Evolutionary conservation across 1,284 basidiomycete species (phyloP).

Genomic region (Ganoderma meredithae): DNA sequence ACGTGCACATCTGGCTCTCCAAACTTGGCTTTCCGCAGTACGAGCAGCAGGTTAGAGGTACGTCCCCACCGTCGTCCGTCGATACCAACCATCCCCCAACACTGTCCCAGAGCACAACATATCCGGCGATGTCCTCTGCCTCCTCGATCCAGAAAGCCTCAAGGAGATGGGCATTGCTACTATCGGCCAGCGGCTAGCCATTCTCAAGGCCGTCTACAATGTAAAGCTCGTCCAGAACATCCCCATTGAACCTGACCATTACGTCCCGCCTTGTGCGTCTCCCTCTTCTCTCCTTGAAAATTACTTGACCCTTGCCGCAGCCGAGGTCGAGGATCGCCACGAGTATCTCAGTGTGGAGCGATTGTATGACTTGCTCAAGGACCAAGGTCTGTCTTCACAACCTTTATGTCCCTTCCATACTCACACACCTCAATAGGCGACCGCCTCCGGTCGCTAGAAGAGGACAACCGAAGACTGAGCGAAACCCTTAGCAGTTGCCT

Average conservation of each 20-base stretch:
- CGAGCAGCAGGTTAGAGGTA: conserved; percentile 74
- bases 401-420: conserved; percentile 11
- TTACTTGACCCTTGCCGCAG: conserved; percentile 45
- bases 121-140: conserved; percentile 85
- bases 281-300: not conserved
- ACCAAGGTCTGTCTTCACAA: conserved; percentile 66
- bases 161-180: conserved; percentile 86
- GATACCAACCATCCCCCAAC: conserved; percentile 22
- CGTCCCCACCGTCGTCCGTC: conserved; percentile 36
- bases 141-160: conserved; percentile 83
- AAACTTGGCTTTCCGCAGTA: conserved; percentile 84
- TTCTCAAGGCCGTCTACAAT: conserved; percentile 90
- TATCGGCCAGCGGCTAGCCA: conserved; percentile 87
- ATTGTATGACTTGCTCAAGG: conserved; percentile 73
- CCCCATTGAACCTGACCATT: conserved; percentile 86
- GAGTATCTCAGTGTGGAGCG: conserved; percentile 71
- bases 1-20: conserved; percentile 80
- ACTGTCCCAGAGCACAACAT: conserved; percentile 78
- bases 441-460: conserved; percentile 73
- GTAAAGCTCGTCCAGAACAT: conserved; percentile 86
- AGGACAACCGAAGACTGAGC: conserved; percentile 76
- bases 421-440: conserved; percentile 55
- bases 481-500: conserved; percentile 65
- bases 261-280: conserved; percentile 87
- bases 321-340: conserved; percentile 70